A percentile compares a stretch with the other conserved stretches of the same genome.
Conservation (phyloP, 2,329 filamentous ascomycete genomes). For the Phaeosphaeriaceae sp. region DNA sequence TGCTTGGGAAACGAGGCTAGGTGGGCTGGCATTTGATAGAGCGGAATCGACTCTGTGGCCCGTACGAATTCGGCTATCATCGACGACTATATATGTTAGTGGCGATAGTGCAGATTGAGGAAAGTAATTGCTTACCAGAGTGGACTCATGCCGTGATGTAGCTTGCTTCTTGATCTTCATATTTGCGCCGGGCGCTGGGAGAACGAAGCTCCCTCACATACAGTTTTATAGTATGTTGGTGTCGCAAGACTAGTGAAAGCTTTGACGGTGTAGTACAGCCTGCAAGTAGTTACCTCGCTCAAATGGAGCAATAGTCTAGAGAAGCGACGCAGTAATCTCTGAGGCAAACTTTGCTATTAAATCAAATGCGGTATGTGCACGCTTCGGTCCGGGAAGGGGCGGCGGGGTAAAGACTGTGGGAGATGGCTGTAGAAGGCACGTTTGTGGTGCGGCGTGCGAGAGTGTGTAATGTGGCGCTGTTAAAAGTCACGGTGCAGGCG, state of each 20-base stretch:
- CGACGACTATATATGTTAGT: constrained; percentile 69
- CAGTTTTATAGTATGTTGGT: constrained; percentile 16
- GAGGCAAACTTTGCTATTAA: background rate
- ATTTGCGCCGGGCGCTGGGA: constrained; percentile 46
- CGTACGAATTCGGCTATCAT: constrained; percentile 84
- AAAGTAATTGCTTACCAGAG: constrained; percentile 49
- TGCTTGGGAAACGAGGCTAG: constrained; percentile 81
- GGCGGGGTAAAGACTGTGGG: constrained; percentile 4
- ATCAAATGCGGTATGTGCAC: constrained; percentile 6
- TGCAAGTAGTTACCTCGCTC: constrained; percentile 13
- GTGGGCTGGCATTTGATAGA: constrained; percentile 77
- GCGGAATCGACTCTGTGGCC: constrained; percentile 68
- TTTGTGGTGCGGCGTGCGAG: constrained; percentile 24
- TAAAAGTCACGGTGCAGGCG: constrained; percentile 48
- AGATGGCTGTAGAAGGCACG: constrained; percentile 6
- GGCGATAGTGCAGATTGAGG: background rate
- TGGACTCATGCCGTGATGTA: constrained; percentile 60
- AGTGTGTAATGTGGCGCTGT: constrained; percentile 13
- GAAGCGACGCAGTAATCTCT: constrained; percentile 3
- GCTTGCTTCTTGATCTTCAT: constrained; percentile 65
- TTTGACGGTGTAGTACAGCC: constrained; percentile 9
- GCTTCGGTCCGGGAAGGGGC: background rate
- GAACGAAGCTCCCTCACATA: constrained; percentile 44
- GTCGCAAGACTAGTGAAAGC: background rate
- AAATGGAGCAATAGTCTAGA: constrained; percentile 1